A percentile compares a stretch with the other conserved stretches of the same genome.
Evolutionary conservation across 1,284 basidiomycete genomes (phyloP).

Genomic region (Rhodotorula sp.): DNA sequence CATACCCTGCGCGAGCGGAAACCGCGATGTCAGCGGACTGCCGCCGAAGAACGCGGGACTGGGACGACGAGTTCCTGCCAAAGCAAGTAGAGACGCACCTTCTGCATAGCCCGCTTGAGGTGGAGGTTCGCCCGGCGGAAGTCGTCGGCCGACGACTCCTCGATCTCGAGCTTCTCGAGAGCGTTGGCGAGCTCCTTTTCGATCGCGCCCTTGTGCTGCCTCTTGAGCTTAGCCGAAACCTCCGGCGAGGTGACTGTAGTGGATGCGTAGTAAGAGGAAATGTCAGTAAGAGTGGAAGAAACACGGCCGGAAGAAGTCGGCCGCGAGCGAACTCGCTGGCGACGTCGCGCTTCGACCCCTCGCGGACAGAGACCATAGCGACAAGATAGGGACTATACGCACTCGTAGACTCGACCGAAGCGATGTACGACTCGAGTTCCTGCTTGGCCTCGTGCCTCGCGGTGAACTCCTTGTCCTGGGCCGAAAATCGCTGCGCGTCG

Average conservation of each 20-base stretch:
- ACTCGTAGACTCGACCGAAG: conserved; percentile 84
- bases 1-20: conserved; percentile 11
- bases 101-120: conserved; percentile 93
- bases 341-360: no score
- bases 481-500: conserved; percentile 86
- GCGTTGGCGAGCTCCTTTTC: conserved; percentile 94
- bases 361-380: background rate
- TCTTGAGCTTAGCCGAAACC: conserved; percentile 87
- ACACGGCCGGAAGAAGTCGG: no score
- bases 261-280: background rate
- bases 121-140: conserved; percentile 87
- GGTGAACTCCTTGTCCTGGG: conserved; percentile 94
- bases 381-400: background rate
- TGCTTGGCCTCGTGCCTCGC: conserved; percentile 94
- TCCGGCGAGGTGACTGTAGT: conserved; percentile 69
- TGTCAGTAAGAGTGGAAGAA: background rate
- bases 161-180: conserved; percentile 92
- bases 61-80: background rate
- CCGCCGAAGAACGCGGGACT: no score
- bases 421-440: conserved; percentile 91
- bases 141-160: conserved; percentile 86
- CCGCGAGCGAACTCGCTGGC: background rate
- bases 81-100: conserved; percentile 54
- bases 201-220: conserved; percentile 85
- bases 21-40: background rate